Conservation (phyloP, 257 asterid genomes). For the Nicotiana benthamiana region DNA sequence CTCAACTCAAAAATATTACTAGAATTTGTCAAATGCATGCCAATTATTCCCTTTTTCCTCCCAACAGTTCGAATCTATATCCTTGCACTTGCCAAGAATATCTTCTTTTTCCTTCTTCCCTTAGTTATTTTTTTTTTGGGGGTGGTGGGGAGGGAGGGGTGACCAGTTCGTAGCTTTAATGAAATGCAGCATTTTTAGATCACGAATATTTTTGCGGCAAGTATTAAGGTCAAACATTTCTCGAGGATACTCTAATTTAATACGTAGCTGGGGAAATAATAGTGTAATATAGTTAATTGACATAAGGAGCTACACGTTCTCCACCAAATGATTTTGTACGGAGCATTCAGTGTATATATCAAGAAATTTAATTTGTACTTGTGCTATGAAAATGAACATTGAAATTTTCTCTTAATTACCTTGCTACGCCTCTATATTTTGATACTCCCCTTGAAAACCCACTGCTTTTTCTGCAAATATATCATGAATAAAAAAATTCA, state of each 20-base stretch:
- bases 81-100: background rate
- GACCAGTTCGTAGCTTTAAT: background rate
- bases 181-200: background rate
- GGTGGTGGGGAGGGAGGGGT: no score
- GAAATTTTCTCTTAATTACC: slow-evolving; percentile 30
- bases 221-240: background rate
- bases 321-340: background rate
- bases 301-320: background rate
- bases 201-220: background rate
- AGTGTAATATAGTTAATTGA: no score
- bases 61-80: background rate
- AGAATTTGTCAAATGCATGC: background rate
- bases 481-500: background rate
- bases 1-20: no score
- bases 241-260: background rate
- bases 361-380: background rate
- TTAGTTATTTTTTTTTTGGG: no score
- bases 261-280: no score
- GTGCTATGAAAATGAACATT: background rate
- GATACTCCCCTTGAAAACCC: slow-evolving; percentile 98
- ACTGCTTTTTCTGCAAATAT: slow-evolving; percentile 68
- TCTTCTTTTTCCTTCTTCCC: background rate
- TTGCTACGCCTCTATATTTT: slow-evolving; percentile 93
- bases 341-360: background rate
- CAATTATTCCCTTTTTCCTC: background rate